Base-by-base conservation (phyloP, 139 green algal species). In the Picochlorum sp. region DNA sequence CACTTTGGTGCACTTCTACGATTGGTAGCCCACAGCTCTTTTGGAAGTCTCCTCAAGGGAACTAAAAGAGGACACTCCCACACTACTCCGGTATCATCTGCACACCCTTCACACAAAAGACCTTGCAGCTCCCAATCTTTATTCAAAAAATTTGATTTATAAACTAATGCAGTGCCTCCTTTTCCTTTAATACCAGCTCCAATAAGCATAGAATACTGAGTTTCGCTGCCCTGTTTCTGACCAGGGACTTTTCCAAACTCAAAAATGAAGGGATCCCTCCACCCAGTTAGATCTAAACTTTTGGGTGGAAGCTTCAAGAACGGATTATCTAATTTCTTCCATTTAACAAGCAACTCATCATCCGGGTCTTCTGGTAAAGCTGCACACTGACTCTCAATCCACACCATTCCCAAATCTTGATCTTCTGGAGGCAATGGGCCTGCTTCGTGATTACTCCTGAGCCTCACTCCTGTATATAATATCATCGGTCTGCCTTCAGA, bases 241-340 rank as follows among this genome's bases (percentile, higher is more conserved):
- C 26, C 16, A 33, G 50, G 13, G 37, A 28, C 4, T 35, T 18
- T 12, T 29, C 54, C 65, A 7, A 50, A 28, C 53, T 80, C 61
- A 20, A 91, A 64, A 13, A 88, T 64, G 64, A 86, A 93, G 0
- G 86, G 86, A 63, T 95, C 86, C 0, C 86, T 75, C 86, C 86
- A 95, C 16, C 86, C 86, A 1, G 76, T 79, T 3, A 93, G 62
- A 28, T 64, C 41, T 57, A 83, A 59, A 50, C 68, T 59, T 3
- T 78, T 45, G 0, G 86, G 86, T 1, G 86, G 85, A 49, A 87
- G 63, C 2, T 60, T 33, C 9, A 94, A 43, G 32, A 88, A 70
- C 5, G 86, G 83, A 43, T 68, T 47, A 3, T 78, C 61, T 6
- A 69, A 28, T 69, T 94, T 94, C 25, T 43, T 54, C 86, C 86